Evolutionary conservation across 345 rosid genomes (phyloP).

Genomic region (Dimocarpus longan): DNA sequence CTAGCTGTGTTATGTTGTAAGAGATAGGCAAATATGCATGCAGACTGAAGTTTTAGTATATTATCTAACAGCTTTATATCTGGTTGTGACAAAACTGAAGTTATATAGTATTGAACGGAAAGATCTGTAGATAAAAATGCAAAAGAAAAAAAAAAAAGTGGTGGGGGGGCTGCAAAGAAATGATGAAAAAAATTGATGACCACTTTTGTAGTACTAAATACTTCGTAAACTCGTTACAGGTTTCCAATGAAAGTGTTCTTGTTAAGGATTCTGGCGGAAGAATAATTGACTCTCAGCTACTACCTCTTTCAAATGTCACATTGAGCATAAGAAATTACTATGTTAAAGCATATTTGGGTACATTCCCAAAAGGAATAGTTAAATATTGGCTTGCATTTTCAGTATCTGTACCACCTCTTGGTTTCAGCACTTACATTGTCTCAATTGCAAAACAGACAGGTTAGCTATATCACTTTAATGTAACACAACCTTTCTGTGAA

Average conservation of each 20-base stretch:
- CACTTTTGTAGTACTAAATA: neutral
- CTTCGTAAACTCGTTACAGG: slow-evolving; percentile 41
- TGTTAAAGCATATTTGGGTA: slow-evolving; percentile 76
- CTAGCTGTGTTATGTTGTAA: too few relatives aligned
- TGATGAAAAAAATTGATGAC: neutral
- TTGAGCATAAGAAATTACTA: slow-evolving; percentile 52
- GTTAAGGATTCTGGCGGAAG: slow-evolving; percentile 75
- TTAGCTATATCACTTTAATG: slow-evolving; percentile 32
- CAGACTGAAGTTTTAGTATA: neutral
- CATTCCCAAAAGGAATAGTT: slow-evolving; percentile 44
- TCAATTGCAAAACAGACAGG: slow-evolving; percentile 65
- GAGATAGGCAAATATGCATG: neutral
- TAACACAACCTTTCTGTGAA: slow-evolving; percentile 8
- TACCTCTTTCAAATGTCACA: slow-evolving; percentile 64
- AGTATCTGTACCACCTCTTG: slow-evolving; percentile 89
- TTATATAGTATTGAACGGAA: neutral
- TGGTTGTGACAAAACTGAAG: neutral
- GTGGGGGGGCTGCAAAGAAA: neutral
- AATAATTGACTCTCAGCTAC: slow-evolving; percentile 75
- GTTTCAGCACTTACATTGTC: slow-evolving; percentile 78
- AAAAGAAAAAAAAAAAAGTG: too few relatives aligned
- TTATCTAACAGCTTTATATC: neutral
- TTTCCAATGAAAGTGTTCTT: slow-evolving; percentile 51
- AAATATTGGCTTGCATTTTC: slow-evolving; percentile 85
- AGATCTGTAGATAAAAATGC: neutral